phyloP scores from a whole-genome alignment of 192 early-diverging fungal genomes.

The Coemansia sp. region DNA sequence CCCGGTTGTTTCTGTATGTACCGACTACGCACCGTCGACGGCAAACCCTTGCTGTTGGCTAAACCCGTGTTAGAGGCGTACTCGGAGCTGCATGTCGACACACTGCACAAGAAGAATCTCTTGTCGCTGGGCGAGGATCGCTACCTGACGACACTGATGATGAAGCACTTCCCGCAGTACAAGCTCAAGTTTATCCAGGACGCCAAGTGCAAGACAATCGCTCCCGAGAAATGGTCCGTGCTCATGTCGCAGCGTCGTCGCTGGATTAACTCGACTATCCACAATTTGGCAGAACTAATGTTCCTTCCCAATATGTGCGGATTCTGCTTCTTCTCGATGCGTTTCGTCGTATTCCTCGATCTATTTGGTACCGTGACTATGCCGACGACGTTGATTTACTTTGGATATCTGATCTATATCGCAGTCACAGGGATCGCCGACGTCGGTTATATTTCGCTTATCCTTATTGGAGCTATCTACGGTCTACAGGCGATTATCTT shows the following conservation, averaged over 20 bases:
- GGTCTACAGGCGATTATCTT: constrained; percentile 88
- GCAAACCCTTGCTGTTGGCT: constrained; percentile 78
- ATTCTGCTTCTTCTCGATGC: constrained; percentile 98
- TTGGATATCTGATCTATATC: constrained; percentile 76
- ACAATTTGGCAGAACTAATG: constrained; percentile 91
- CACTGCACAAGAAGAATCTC: constrained; percentile 97
- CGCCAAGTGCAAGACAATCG: constrained; percentile 87
- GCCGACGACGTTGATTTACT: constrained; percentile 82
- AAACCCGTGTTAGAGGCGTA: constrained; percentile 83
- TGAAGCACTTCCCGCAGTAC: constrained; percentile 95
- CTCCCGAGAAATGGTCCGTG: constrained; percentile 86
- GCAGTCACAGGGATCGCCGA: constrained; percentile 60
- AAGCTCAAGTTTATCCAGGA: constrained; percentile 91
- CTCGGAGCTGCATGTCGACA: constrained; percentile 89
- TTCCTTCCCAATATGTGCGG: constrained; percentile 88
- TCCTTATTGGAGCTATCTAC: constrained; percentile 80
- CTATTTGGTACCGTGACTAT: constrained; percentile 79
- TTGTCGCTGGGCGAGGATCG: constrained; percentile 96
- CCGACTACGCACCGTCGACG: constrained; percentile 62
- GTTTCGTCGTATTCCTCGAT: constrained; percentile 95
- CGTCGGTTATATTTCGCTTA: constrained; percentile 80
- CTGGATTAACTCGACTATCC: constrained; percentile 99
- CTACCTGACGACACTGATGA: constrained; percentile 94
- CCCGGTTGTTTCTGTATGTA: constrained; percentile 92
- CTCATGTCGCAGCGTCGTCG: constrained; percentile 94